Evolutionary conservation across 495 filamentous ascomycete species (phyloP).

Genomic region (Chaetomidium leptoderma): DNA sequence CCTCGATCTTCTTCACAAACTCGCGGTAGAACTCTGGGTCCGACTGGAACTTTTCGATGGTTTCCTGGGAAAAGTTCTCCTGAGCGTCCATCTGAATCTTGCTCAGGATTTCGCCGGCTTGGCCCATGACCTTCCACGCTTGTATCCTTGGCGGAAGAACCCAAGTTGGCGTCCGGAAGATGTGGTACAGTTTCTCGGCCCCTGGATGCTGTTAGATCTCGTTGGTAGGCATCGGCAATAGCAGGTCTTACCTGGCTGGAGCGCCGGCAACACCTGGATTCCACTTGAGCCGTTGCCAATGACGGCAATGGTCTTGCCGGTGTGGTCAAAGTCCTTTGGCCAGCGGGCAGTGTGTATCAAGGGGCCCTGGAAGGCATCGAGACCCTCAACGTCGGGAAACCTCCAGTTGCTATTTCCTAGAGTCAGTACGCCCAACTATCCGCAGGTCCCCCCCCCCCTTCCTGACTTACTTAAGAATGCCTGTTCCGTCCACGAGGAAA

Average conservation of each 20-base stretch:
- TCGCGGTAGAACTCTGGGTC: constrained; percentile 36
- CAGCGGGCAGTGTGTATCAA: constrained; percentile 59
- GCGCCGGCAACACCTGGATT: constrained; percentile 58
- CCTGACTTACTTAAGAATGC: constrained; percentile 56
- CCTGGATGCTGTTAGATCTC: constrained; percentile 29
- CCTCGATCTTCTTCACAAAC: constrained; percentile 41
- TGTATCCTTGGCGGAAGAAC: constrained; percentile 52
- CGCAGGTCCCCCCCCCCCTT: too few species aligned
- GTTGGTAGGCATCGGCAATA: background rate
- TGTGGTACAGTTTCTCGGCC: constrained; percentile 44
- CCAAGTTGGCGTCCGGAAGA: constrained; percentile 63
- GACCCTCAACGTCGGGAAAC: constrained; percentile 54
- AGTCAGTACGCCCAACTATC: background rate
- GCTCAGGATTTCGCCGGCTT: constrained; percentile 25
- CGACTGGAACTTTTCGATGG: constrained; percentile 45
- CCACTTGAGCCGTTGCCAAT: constrained; percentile 57
- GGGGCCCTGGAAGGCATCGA: constrained; percentile 46
- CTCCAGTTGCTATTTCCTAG: constrained; percentile 51
- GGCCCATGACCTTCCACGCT: constrained; percentile 42
- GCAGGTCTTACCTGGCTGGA: constrained; percentile 49
- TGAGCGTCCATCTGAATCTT: constrained; percentile 29
- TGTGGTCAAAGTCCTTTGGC: constrained; percentile 51
- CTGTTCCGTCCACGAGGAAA: constrained; percentile 56
- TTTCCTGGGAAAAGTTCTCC: constrained; percentile 41
- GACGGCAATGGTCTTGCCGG: constrained; percentile 55